Base-by-base conservation (phyloP, 306 rosid genomes). In the Glycine latifolia region DNA sequence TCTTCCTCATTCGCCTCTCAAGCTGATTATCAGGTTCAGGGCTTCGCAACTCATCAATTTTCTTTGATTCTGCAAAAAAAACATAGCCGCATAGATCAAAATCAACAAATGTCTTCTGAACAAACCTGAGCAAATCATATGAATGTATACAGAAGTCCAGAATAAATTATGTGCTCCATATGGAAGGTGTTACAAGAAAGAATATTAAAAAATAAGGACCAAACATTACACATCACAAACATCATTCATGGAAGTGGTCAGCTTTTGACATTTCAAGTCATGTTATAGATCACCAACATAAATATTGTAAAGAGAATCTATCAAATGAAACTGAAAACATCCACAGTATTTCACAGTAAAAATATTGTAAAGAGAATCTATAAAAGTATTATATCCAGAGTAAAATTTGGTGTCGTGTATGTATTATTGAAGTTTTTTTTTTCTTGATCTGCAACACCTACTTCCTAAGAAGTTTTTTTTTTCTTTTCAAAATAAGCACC, bases 11-110 rank as follows among this genome's bases (percentile, higher is more conserved):
- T 73, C 90, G 86, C 75, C 76, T 86, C 77, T 96, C 98, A 81
- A 86, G 87, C 76, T 90, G 97, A 79, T 71, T 89, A 83, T 91
- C 97, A 56, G 68, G 86, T 75, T 92, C 95, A 80, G 93, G 91
- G 82, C 90, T 92, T 82, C 77, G 91, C 83, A 92, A 80, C 55
- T 92, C 94, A 52, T 82, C 91, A 26, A 75, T 79, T 71, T 82
- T 90, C 89, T 84, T 86, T 33, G 84, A 83, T 79, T 86, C 92
- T 91, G 90, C 85, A 87, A 70, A 41, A 41, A 76, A 82, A 26
- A 41, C 82, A 89, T 6, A 16, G 73, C 43, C 81, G 14, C 15
- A 58, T 41, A 54, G 49, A 75, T 48, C 44, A 79, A 74, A 63
- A 59, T 86, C 73, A 84, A 41, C 33, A 54, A 56, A 79, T 53